Conservation (phyloP, 2,329 filamentous ascomycete species). For the Hymenoscyphus fructigenus region DNA sequence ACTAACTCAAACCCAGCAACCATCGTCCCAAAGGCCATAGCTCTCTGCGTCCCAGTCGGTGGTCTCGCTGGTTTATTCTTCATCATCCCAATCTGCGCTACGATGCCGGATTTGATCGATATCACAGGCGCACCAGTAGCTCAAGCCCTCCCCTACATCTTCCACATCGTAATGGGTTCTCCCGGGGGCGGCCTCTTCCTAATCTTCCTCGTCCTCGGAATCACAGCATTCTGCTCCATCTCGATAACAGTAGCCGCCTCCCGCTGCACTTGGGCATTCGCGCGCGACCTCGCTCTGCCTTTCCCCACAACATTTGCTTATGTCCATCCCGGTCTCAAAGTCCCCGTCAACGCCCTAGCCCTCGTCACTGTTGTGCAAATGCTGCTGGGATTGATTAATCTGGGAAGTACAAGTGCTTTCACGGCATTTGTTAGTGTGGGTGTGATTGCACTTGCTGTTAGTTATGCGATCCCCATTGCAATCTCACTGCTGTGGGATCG, state of each 20-base stretch:
- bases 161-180: slow-evolving; percentile 48
- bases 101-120: slow-evolving; percentile 46
- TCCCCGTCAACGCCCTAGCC: slow-evolving; percentile 42
- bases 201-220: slow-evolving; percentile 48
- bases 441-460: slow-evolving; percentile 69
- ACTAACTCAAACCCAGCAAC: slow-evolving; percentile 45
- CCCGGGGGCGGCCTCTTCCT: slow-evolving; percentile 48
- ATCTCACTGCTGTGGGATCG: slow-evolving; percentile 66
- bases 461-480: slow-evolving; percentile 71
- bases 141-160: slow-evolving; percentile 52
- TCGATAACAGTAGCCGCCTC: slow-evolving; percentile 52
- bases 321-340: slow-evolving; percentile 42
- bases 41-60: slow-evolving; percentile 48
- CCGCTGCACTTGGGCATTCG: slow-evolving; percentile 68
- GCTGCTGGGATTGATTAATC: slow-evolving; percentile 68
- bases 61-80: slow-evolving; percentile 51
- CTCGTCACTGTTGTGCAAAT: slow-evolving; percentile 61
- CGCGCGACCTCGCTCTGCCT: slow-evolving; percentile 66
- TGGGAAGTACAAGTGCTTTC: slow-evolving; percentile 67
- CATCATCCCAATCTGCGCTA: slow-evolving; percentile 51
- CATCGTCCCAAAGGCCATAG: slow-evolving; percentile 48
- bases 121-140: slow-evolving; percentile 45
- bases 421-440: slow-evolving; percentile 70
- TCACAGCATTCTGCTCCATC: slow-evolving; percentile 54
- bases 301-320: slow-evolving; percentile 46